Conservation (phyloP, 352 stramenopile species). For the Globisporangium acanthophoron region DNA sequence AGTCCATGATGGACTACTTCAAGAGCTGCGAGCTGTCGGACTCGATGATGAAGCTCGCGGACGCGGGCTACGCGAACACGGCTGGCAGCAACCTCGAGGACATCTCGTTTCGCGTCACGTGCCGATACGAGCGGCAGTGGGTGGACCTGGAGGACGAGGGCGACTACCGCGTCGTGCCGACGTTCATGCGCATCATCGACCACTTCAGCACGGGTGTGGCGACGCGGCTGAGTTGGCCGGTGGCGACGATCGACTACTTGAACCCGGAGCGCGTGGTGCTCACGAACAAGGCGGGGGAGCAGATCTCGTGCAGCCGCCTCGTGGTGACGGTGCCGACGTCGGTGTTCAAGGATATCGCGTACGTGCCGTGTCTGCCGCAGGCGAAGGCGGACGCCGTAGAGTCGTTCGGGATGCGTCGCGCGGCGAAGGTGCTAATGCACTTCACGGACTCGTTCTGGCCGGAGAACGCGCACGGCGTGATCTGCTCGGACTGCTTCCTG, state of each 20-base stretch:
- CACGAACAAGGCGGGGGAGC: slow-evolving; percentile 46
- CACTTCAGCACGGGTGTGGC: slow-evolving; percentile 44
- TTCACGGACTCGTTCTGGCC: slow-evolving; percentile 66
- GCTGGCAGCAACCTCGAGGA: slow-evolving; percentile 57
- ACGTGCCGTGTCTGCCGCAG: slow-evolving; percentile 49
- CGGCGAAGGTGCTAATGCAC: slow-evolving; percentile 73
- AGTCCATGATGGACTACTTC: slow-evolving; percentile 83
- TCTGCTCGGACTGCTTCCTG: slow-evolving; percentile 79
- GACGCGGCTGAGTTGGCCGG: slow-evolving; percentile 48
- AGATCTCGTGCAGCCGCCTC: slow-evolving; percentile 48
- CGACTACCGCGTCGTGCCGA: slow-evolving; percentile 67
- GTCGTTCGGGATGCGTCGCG: slow-evolving; percentile 71
- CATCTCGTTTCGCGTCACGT: slow-evolving; percentile 77
- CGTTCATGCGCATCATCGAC: slow-evolving; percentile 64
- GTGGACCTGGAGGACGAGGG: slow-evolving; percentile 78
- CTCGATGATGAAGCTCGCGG: slow-evolving; percentile 81
- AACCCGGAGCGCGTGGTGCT: slow-evolving; percentile 40
- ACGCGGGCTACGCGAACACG: slow-evolving; percentile 78
- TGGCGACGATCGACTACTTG: slow-evolving; percentile 56
- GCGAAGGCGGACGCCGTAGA: slow-evolving; percentile 50
- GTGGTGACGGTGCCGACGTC: slow-evolving; percentile 77
- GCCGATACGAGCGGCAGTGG: slow-evolving; percentile 80
- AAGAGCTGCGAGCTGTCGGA: slow-evolving; percentile 40
- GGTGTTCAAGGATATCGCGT: slow-evolving; percentile 71
- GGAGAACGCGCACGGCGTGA: slow-evolving; percentile 64